phyloP scores from a whole-genome alignment of 768 basidiomycete species.

The Leccinum subgranulosum region DNA sequence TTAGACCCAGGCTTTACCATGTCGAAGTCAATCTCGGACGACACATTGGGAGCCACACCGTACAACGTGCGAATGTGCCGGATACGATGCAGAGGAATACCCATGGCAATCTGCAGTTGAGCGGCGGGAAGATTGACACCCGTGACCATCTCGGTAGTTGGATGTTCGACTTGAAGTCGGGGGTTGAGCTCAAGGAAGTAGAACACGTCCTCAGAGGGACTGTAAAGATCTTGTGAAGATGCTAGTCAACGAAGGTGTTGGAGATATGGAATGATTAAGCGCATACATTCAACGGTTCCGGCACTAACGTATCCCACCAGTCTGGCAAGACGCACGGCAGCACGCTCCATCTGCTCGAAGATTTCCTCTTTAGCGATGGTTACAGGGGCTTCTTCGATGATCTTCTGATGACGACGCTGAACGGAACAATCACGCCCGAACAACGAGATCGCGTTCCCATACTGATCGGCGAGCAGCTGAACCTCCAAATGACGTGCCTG shows the following conservation, averaged over 20 bases:
- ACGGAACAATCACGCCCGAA: conserved; percentile 99
- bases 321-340: conserved; percentile 98
- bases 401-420: conserved; percentile 98
- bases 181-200: conserved; percentile 99
- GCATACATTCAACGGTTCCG: conserved; percentile 92
- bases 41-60: conserved; percentile 85
- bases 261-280: not conserved
- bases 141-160: conserved; percentile 99
- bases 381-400: conserved; percentile 99
- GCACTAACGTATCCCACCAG: conserved; percentile 99
- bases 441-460: conserved; percentile 97
- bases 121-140: conserved; percentile 98
- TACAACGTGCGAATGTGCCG: conserved; percentile 95
- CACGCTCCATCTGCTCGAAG: conserved; percentile 98
- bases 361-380: conserved; percentile 91
- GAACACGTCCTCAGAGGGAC: conserved; percentile 88
- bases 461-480: conserved; percentile 97
- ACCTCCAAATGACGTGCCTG: conserved; percentile 98
- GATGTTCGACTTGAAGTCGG: conserved; percentile 99
- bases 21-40: conserved; percentile 96
- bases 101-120: conserved; percentile 97
- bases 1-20: conserved; percentile 86
- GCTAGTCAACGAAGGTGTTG: not conserved
- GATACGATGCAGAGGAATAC: conserved; percentile 92
- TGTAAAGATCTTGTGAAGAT: conserved; percentile 76